These are phyloP conservation scores for Dendrocalamus latiflorus DNA, from an alignment of 202 grass and related monocot species.

Conservation along the genomic window DNA sequence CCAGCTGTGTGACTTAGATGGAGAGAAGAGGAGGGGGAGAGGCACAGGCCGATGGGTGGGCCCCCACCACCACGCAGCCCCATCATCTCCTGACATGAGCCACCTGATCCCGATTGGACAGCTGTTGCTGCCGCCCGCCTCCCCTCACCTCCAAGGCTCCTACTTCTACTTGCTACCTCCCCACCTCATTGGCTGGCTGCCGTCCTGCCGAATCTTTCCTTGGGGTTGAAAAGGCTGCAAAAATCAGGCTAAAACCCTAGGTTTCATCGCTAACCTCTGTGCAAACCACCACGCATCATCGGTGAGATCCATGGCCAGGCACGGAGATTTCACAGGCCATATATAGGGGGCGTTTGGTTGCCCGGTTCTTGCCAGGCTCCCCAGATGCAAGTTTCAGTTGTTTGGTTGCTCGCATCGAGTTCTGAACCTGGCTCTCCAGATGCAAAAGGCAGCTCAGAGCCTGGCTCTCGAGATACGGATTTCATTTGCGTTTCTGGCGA, in stretches of 20 bases:
- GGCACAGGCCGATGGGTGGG: constrained; percentile 20
- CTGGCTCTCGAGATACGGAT: no score
- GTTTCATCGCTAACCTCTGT: not conserved
- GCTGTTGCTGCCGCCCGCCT: constrained; percentile 43
- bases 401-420: no score
- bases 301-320: not conserved
- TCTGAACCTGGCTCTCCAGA: no score
- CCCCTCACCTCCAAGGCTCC: not conserved
- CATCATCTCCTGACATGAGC: constrained; percentile 49
- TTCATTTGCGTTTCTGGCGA: no score
- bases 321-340: not conserved
- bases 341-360: no score
- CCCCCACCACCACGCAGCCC: constrained; percentile 31
- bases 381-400: no score
- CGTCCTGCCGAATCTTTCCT: not conserved
- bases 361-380: no score
- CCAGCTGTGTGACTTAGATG: constrained; percentile 26
- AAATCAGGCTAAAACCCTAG: not conserved
- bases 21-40: not conserved
- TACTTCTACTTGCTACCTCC: not conserved
- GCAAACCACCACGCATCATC: not conserved
- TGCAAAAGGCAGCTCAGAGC: no score
- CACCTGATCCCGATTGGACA: constrained; percentile 84
- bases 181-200: constrained; percentile 13
- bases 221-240: not conserved